Evolutionary conservation across 1,284 basidiomycete genomes (phyloP).

Genomic region (Kalmanozyma brasiliensis): DNA sequence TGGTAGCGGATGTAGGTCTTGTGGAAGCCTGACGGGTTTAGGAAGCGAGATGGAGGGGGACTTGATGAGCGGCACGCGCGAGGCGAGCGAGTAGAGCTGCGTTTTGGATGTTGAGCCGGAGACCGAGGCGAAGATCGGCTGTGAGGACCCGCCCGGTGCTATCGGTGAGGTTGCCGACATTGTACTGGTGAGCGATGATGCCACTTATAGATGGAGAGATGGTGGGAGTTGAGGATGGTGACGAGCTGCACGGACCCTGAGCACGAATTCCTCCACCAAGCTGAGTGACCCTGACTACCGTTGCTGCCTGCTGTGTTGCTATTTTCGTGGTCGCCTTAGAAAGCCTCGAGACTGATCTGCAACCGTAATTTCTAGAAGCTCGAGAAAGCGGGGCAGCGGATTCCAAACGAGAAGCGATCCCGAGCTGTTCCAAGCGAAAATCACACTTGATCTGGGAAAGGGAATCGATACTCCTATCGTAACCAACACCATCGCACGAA

Average conservation of each 20-base stretch:
- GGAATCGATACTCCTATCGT: no score
- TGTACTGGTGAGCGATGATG: neutral
- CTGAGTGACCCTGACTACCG: no score
- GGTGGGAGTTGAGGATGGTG: no score
- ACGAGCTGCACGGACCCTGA: slow-evolving; percentile 6
- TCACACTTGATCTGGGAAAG: no score
- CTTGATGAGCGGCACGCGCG: slow-evolving; percentile 55
- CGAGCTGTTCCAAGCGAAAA: no score
- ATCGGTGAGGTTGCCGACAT: slow-evolving; percentile 12
- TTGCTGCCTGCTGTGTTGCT: neutral
- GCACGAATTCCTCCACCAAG: neutral
- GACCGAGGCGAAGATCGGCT: neutral
- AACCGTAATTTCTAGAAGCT: neutral
- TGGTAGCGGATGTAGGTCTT: slow-evolving; percentile 55
- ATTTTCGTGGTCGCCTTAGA: neutral
- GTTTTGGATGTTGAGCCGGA: slow-evolving; percentile 4
- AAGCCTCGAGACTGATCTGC: neutral
- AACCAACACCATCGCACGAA: no score
- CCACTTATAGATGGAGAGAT: no score
- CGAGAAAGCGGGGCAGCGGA: no score
- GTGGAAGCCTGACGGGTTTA: slow-evolving; percentile 28
- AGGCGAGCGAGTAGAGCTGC: slow-evolving; percentile 49
- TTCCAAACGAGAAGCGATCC: neutral
- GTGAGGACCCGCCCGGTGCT: neutral
- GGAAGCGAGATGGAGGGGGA: slow-evolving; percentile 47